phyloP scores from a whole-genome alignment of 2,329 filamentous ascomycete genomes.

The Didymella arachidicola region DNA sequence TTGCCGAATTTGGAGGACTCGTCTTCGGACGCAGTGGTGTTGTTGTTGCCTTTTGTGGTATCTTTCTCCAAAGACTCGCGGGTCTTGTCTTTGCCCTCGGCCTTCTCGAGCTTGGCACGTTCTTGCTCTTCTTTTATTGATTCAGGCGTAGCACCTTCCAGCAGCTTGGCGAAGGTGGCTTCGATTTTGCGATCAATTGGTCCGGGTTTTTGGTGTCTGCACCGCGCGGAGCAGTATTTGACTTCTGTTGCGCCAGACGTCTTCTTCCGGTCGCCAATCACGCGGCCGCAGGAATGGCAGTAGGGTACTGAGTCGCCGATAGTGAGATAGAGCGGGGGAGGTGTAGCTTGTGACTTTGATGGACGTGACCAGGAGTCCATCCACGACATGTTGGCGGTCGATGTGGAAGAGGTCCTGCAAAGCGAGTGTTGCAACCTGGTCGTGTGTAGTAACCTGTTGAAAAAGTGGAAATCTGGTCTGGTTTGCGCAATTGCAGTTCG shows the following conservation, averaged over 20 bases:
- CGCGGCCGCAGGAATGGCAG: conserved; percentile 65
- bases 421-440: neutral
- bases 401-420: neutral
- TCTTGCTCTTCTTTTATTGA: conserved; percentile 33
- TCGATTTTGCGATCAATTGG: conserved; percentile 63
- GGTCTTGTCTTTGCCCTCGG: neutral
- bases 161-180: conserved; percentile 55
- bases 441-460: neutral
- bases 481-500: neutral
- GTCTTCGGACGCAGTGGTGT: conserved; percentile 5
- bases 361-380: conserved; percentile 60
- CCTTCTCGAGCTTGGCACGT: neutral
- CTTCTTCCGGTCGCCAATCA: conserved; percentile 57
- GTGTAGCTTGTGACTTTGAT: conserved; percentile 53
- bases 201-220: conserved; percentile 61
- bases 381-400: conserved; percentile 54
- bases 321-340: conserved; percentile 64
- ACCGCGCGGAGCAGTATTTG: conserved; percentile 67
- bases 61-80: conserved; percentile 4
- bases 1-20: conserved; percentile 15
- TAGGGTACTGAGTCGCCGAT: conserved; percentile 60
- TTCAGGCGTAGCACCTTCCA: conserved; percentile 47
- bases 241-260: conserved; percentile 44
- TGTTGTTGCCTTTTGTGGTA: neutral
- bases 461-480: neutral